Conservation (phyloP, 352 stramenopile species). For the Pythium plurisporium region DNA sequence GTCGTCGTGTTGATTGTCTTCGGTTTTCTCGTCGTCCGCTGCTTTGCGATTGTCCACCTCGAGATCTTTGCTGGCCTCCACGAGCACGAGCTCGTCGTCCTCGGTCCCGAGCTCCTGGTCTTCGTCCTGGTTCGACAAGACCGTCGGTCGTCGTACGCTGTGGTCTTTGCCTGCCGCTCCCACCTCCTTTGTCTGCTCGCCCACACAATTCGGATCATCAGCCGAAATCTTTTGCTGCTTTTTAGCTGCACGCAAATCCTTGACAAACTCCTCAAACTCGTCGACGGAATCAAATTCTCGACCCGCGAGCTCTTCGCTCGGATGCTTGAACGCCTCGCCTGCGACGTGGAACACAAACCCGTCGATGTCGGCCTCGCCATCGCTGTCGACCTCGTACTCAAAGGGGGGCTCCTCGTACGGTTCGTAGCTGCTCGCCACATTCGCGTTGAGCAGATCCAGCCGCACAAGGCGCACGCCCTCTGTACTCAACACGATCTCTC, state of each 20-base stretch:
- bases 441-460: conserved; percentile 9
- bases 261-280: conserved; percentile 51
- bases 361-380: conserved; percentile 7
- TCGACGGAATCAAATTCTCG: conserved; percentile 43
- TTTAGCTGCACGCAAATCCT: conserved; percentile 25
- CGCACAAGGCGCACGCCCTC: conserved; percentile 39
- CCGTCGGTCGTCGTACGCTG: neutral
- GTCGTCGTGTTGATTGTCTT: no score
- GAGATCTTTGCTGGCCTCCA: neutral
- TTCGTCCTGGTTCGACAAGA: conserved; percentile 1
- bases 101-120: no score
- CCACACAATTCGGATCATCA: no score
- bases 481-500: conserved; percentile 51
- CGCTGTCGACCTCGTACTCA: conserved; percentile 19
- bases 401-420: conserved; percentile 22
- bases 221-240: neutral
- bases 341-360: conserved; percentile 47
- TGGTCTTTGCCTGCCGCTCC: neutral
- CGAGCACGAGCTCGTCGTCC: neutral
- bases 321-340: conserved; percentile 51
- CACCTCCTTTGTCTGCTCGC: neutral
- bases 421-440: neutral
- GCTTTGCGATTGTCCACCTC: conserved; percentile 3
- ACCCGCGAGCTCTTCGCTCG: conserved; percentile 41
- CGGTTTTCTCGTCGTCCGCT: conserved; percentile 10